Conservation (phyloP, 441 rosid genomes). For the Bruguiera hainesii region DNA sequence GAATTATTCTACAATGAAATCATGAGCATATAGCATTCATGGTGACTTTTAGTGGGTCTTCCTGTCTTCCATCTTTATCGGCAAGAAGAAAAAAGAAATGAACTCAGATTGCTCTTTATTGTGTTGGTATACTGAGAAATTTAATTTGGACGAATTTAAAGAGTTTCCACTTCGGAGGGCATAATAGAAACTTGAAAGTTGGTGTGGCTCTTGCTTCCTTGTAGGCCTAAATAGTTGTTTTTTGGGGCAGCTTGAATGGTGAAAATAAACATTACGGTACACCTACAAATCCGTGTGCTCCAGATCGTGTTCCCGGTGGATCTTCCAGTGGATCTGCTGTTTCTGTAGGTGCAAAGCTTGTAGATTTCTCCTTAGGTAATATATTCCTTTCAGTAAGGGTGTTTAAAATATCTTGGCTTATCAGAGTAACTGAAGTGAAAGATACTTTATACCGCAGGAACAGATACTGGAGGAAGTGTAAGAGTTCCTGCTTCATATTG, state of each 20-base stretch:
- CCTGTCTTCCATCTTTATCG: neutral
- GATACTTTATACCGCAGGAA: slow-evolving; percentile 40
- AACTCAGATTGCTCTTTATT: too few species aligned
- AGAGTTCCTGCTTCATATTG: slow-evolving; percentile 90
- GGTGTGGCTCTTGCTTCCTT: neutral
- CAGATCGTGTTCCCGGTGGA: slow-evolving; percentile 82
- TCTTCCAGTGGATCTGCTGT: slow-evolving; percentile 99
- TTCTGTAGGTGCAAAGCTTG: slow-evolving; percentile 78
- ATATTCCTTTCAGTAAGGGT: slow-evolving; percentile 33
- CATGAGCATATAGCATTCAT: neutral
- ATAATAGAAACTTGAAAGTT: too few species aligned
- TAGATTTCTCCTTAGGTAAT: slow-evolving; percentile 82
- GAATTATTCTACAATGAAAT: too few species aligned
- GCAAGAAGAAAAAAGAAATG: neutral
- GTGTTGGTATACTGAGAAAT: neutral
- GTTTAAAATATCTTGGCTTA: slow-evolving; percentile 1
- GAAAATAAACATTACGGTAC: slow-evolving; percentile 91
- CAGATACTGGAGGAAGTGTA: slow-evolving; percentile 93
- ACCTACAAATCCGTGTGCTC: slow-evolving; percentile 84
- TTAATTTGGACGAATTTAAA: neutral
- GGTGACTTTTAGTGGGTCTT: neutral
- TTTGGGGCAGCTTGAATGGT: slow-evolving; percentile 63
- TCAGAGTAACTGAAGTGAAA: slow-evolving; percentile 4
- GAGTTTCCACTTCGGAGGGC: too few species aligned
- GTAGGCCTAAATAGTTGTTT: neutral